Evolutionary conservation across 768 basidiomycete genomes (phyloP), one percentile per base, ranked within the genome.

Genomic region (Cantharellus anzutake): DNA sequence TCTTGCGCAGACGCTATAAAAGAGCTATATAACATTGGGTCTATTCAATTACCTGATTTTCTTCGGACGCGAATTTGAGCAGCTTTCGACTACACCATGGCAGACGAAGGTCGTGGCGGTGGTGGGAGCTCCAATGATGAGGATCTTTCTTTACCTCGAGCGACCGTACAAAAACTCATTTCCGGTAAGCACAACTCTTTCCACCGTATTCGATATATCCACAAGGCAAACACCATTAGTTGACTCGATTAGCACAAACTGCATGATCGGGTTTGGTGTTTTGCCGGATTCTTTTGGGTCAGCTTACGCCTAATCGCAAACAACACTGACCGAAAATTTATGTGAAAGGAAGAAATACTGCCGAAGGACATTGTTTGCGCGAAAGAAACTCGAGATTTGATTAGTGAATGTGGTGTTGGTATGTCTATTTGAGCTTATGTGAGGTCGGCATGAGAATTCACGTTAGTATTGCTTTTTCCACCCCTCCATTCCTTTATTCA

Each of bases 351-450:
- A 98, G 96, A 99, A 67, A 72, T 97, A 63, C 78, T 98, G 14
- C 91, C 94, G 34, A 79, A 72, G 64, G 93, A 96, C 66, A 77
- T 94, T 7, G 75, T 81, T 39, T 97, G 91, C 67, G 80, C 92
- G 35, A 98, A 97, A 72, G 96, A 98, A 67, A 94, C 94, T 63
- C 84, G 91, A 66, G 96, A 98, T 75, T 72, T 98, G 63, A 84
- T 99, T 48, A 92, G 93, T 70, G 92, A 97, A 73, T 98, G 93
- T 67, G 97, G 94, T 80, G 90, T 98, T 80, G 96, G 96, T 96
- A 75, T 56, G 72, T 68, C 16, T 20, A 34, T 34, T 50, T 59
- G 41, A 29, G 20, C 20, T 29, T 29, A 29, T 29, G 20, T 29
- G 42, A 29, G 35, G 2, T 41, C 16, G n/a, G 34, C 41, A 16